phyloP scores from a whole-genome alignment of 257 asterid genomes.

The Forsythia viridissima region DNA sequence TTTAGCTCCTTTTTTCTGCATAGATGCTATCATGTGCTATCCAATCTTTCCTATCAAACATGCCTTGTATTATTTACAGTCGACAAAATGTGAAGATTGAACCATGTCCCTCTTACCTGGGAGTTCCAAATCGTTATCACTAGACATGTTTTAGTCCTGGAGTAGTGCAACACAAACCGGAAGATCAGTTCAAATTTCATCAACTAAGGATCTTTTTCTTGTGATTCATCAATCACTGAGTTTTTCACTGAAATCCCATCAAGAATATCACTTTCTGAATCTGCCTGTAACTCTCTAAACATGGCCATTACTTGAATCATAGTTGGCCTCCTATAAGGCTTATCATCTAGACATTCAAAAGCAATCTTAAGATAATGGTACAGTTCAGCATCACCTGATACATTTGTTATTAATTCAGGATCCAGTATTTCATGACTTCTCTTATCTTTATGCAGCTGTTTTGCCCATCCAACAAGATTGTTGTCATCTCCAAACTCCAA shows the following conservation, averaged over 20 bases:
- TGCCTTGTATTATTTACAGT: conserved; percentile 39
- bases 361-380: conserved; percentile 76
- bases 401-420: conserved; percentile 49
- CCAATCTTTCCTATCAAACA: conserved; percentile 22
- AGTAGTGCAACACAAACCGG: background rate
- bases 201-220: conserved; percentile 51
- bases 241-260: conserved; percentile 76
- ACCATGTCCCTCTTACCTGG: too few relatives aligned
- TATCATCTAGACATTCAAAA: conserved; percentile 83
- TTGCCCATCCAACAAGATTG: conserved; percentile 97
- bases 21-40: background rate
- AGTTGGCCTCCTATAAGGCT: conserved; percentile 78
- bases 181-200: background rate
- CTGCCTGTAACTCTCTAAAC: conserved; percentile 77
- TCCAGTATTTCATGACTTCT: conserved; percentile 72
- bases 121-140: background rate
- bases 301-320: conserved; percentile 97
- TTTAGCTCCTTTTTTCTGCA: background rate
- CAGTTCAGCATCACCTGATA: conserved; percentile 66
- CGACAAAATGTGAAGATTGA: conserved; percentile 16
- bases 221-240: conserved; percentile 75
- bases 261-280: conserved; percentile 73
- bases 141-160: background rate
- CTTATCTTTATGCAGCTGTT: conserved; percentile 58
- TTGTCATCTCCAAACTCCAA: conserved; percentile 80